Conservation (phyloP, 1,284 basidiomycete genomes). For the Microbotryomycetes sp. region DNA sequence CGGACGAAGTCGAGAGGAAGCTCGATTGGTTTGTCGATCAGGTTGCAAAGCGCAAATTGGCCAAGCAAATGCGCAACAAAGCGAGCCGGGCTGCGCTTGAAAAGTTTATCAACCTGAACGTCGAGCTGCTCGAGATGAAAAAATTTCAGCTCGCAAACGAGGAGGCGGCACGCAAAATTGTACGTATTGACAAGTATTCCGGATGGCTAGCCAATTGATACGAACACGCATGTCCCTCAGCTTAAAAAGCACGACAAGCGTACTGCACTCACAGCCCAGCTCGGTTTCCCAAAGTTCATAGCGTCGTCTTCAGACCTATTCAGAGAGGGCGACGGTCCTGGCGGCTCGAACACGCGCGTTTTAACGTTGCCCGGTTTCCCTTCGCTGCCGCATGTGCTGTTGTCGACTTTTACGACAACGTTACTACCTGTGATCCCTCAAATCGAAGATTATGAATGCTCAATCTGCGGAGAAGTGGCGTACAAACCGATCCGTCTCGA, state of each 20-base stretch:
- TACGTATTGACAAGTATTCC: background rate
- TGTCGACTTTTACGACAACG: conserved; percentile 76
- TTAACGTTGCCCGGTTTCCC: conserved; percentile 40
- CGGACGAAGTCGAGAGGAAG: conserved; percentile 63
- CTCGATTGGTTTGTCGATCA: conserved; percentile 63
- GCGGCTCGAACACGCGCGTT: conserved; percentile 5
- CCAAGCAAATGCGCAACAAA: conserved; percentile 57
- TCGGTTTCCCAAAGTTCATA: conserved; percentile 43
- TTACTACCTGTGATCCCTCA: conserved; percentile 75
- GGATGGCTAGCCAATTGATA: background rate
- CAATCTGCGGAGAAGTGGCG: conserved; percentile 44
- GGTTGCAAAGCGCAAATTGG: conserved; percentile 56
- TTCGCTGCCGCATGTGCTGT: conserved; percentile 67
- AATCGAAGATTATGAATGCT: conserved; percentile 59
- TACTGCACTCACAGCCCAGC: conserved; percentile 53
- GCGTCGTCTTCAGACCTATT: conserved; percentile 4
- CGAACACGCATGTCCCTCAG: background rate
- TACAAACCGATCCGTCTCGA: conserved; percentile 54
- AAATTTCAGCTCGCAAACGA: conserved; percentile 69
- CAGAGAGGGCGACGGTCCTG: background rate
- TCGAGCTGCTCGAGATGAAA: conserved; percentile 75
- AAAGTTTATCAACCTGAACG: conserved; percentile 71
- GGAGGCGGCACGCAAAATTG: conserved; percentile 57
- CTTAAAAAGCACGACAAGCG: conserved; percentile 93
- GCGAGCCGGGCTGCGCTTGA: conserved; percentile 62